phyloP scores from a whole-genome alignment of 2,329 filamentous ascomycete genomes.

The Aspergillus clavatus region DNA sequence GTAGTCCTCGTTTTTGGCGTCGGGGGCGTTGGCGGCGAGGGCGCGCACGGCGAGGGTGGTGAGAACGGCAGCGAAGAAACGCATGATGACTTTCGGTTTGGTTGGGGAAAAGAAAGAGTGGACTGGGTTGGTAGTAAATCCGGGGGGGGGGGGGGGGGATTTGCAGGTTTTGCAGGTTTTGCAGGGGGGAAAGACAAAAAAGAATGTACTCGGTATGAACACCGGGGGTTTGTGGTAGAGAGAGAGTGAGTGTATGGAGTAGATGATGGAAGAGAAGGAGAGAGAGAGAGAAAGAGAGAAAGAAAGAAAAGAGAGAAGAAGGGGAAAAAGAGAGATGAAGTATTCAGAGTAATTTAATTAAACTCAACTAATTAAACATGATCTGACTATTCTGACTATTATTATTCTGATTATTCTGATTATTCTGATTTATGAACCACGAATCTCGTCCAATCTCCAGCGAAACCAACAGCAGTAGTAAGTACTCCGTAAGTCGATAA shows the following conservation, averaged over 20 bases:
- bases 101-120: constrained; percentile 22
- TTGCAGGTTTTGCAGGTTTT: too few species aligned
- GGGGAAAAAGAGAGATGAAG: constrained; percentile 7
- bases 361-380: not conserved
- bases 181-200: too few species aligned
- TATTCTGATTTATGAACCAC: too few species aligned
- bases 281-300: constrained; percentile 15
- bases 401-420: too few species aligned
- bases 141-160: too few species aligned
- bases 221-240: too few species aligned
- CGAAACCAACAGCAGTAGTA: too few species aligned
- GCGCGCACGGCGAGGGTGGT: constrained; percentile 39
- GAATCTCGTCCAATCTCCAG: too few species aligned
- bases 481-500: too few species aligned
- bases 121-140: constrained; percentile 10
- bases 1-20: constrained; percentile 12
- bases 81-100: constrained; percentile 34
- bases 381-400: too few species aligned
- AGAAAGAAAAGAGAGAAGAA: constrained; percentile 13
- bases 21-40: constrained; percentile 27
- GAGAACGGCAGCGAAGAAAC: constrained; percentile 42
- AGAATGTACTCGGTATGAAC: constrained; percentile 37
- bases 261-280: constrained; percentile 33
- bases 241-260: constrained; percentile 53
- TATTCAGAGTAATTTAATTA: constrained; percentile 9